Evolutionary conservation across 2,329 filamentous ascomycete species (phyloP), one percentile per base, ranked within the genome.

Genomic region (Clarireedia homoeocarpa): DNA sequence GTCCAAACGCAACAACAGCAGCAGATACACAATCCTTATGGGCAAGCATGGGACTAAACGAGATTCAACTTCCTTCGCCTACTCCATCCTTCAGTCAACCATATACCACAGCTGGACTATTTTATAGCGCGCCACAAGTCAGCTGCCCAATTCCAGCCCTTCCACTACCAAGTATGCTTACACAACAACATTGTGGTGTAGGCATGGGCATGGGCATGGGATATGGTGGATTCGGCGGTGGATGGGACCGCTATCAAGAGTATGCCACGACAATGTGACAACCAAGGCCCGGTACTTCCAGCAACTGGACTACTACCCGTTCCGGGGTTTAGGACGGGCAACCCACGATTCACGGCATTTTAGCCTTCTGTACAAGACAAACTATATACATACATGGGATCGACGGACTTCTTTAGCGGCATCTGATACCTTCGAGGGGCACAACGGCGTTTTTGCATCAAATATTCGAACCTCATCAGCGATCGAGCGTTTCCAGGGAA

Each of bases 241-340:
- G 88, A 53, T 96, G 90, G 89, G 89, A 89, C 71, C 80, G 87
- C 42, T 90, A 88, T 71, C 87, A 88, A 69, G 89, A 92, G 72
- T 95, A 91, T 71, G 81, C 89, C 64, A 85, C 89, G 61, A 91
- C 86, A 63, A 95, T 95, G 78, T 96, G 88, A 88, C 78, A 81
- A 82, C 73, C 78, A 82, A 68, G 61, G 67, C 64, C 67, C 68
- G 62, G 46, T 71, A 71, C 58, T 61, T 65, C 62, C 36, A 61
- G 60, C 58, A 74, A 66, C 61, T 71, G 75, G 48, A 78, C 80
- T 63, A 82, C 65, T 64, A 73, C 74, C 39, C 78, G 79, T 4
- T 76, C 77, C 5, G 84, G 72, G 73, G 63, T 63, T 58, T 66
- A 68, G 63, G 49, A 59, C 56, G 66, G 63, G 64, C 65, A 66